Percentiles rank a stretch among this genome's conserved stretches.
Evolutionary conservation across 805 yeast genomes (phyloP).

Genomic region (Wickerhamomyces chambardii): DNA sequence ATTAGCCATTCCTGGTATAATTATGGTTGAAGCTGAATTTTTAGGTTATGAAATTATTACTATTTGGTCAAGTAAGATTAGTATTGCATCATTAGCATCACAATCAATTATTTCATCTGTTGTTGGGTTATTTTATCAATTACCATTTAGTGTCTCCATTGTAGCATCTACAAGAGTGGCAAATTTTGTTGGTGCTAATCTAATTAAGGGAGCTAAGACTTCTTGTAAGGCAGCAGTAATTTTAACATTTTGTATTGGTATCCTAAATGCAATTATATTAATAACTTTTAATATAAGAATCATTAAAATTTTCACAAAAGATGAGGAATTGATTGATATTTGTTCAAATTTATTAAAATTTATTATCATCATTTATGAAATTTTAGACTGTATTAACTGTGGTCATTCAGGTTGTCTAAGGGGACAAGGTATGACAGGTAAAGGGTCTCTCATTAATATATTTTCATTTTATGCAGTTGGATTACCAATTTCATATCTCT

Average conservation of each 20-base stretch:
- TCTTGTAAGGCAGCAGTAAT: constrained; percentile 7
- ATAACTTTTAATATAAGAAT: constrained; percentile 37
- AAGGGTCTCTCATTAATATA: constrained; percentile 68
- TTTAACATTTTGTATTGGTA: constrained; percentile 34
- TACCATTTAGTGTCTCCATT: constrained; percentile 70
- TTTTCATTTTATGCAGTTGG: constrained; percentile 65
- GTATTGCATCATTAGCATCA: constrained; percentile 62
- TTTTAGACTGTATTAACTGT: constrained; percentile 65
- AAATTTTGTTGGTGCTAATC: constrained; percentile 54
- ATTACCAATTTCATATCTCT: constrained; percentile 51
- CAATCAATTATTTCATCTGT: constrained; percentile 66
- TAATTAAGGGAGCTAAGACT: constrained; percentile 33
- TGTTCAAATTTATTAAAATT: neutral
- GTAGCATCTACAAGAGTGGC: constrained; percentile 71
- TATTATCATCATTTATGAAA: constrained; percentile 36
- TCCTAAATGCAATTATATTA: constrained; percentile 41
- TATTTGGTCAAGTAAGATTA: constrained; percentile 59
- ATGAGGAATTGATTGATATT: constrained; percentile 39
- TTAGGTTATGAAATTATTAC: constrained; percentile 69
- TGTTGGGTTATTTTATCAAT: constrained; percentile 55
- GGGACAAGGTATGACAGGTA: constrained; percentile 78
- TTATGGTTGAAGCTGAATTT: constrained; percentile 74
- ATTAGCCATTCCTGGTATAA: constrained; percentile 65
- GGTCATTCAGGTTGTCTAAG: constrained; percentile 62
- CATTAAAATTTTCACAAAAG: constrained; percentile 52